Evolutionary conservation across 192 early-diverging fungal genomes (phyloP), one percentile per base, ranked within the genome.

Genomic region (Rhizophagus prolifer): DNA sequence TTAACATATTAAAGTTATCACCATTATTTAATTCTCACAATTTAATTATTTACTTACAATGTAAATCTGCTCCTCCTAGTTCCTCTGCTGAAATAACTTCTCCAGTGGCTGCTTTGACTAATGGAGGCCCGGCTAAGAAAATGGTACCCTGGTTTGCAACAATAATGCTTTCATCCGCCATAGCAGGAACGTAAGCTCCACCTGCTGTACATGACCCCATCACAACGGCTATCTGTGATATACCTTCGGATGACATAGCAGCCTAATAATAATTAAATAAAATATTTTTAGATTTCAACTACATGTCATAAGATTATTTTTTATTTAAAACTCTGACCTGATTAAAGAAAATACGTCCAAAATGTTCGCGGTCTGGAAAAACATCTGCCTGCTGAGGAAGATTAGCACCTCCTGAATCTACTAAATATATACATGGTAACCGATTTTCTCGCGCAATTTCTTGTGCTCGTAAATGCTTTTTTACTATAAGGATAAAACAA

Each of bases 141-240:
- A 98, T 98, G 4, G 97, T 98, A 9, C 97, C 97, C 81, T 98
- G 95, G 38, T 92, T 93, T 74, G 88, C 86, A 41, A 98, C 97
- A 86, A 98, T 98, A 73, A 98, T 92, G 86, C 92, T 94, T 83
- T 98, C 95, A 82, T 98, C 97, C 47, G 96, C 94, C 97, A 98
- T 98, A 14, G 97, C 96, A 58, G 97, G 97, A 31, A 98, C 96
- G 81, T 98, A 98, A 3, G 97, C 97, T 72, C 97, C 95, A 76
- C 95, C 95, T 23, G 97, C 97, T 25, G 97, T 98, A 86, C 97
- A 98, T 21, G 94, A 96, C 21, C 97, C 97, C 85, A 98, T 89
- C 9, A 98, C 97, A 58, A 96, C 94, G n/a, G 97, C 97, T 58
- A 98, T 90, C 85, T 98, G 97, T 61, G 97, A 96, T 71, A 98